Base-by-base conservation (phyloP, 139 green algal genomes). In the Ulvella scutata region DNA sequence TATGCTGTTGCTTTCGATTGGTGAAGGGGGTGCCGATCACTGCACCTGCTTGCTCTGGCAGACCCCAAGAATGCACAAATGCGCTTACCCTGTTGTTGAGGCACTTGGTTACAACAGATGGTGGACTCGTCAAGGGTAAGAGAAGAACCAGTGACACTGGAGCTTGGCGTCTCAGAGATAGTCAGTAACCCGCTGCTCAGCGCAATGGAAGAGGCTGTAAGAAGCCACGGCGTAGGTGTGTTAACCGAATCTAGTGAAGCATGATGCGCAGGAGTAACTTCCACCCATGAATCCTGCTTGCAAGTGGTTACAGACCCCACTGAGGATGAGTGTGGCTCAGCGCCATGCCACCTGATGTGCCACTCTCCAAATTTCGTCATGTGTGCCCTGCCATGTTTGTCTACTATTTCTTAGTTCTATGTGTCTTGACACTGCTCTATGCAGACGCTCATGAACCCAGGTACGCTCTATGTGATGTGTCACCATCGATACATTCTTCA, bases 161-260 rank as follows among this genome's bases (percentile, higher is more conserved):
- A 96, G 75, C 83, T 96, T 17, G 91, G 91, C 0, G 89, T 88
- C 0, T 88, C 88, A 6, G 89, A 95, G 26, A 84, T 94, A 21
- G 84, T 93, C 36, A 87, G 86, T 28, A 96, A 96, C 77, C 84
- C 83, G 6, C 72, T 96, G 9, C 94, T 95, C 80, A 82, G 90
- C 80, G 87, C 29, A 23, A 38, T 75, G 67, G 67, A 36, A n/a
- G 20, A 43, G 4, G 67, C 34, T 10, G 67, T 75, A 37, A 23
- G 34, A 23, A 43, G 34, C 67, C 36, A 75, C 33, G 35, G 36
- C 40, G 17, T 40, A 44, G 59, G 21, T 38, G 21, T 72, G n/a
- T 72, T 23, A 62, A 33, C 43, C 40, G 10, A 23, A 37, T 29
- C 28, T 76, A 38, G 17, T 28, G 9, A 38, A 7, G 23, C 17